Conservation (phyloP, 768 basidiomycete species). For the Mycena amicta region DNA sequence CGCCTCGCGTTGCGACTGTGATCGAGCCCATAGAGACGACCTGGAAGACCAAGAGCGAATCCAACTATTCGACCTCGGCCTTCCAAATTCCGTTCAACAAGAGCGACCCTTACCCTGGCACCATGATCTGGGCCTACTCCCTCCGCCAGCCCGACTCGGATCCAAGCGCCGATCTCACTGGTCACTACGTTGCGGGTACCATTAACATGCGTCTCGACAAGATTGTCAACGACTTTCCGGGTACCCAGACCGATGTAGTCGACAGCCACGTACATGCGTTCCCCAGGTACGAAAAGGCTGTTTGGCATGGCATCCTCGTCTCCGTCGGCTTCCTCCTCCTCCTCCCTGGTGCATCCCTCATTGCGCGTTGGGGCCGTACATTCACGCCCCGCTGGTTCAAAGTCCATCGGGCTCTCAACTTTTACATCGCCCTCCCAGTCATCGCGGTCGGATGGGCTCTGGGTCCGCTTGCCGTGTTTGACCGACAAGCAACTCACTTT, state of each 20-base stretch:
- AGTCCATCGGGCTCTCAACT: slow-evolving; percentile 54
- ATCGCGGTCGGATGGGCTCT: slow-evolving; percentile 52
- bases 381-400: slow-evolving; percentile 57
- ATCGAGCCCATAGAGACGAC: slow-evolving; percentile 37
- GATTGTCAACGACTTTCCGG: slow-evolving; percentile 22
- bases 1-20: slow-evolving; percentile 48
- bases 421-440: slow-evolving; percentile 49
- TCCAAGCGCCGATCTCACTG: slow-evolving; percentile 24
- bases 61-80: slow-evolving; percentile 38
- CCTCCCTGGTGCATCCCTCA: slow-evolving; percentile 53
- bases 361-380: slow-evolving; percentile 57
- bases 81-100: slow-evolving; percentile 47
- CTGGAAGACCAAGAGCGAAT: slow-evolving; percentile 28
- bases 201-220: slow-evolving; percentile 38
- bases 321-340: slow-evolving; percentile 59
- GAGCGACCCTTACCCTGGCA: slow-evolving; percentile 24
- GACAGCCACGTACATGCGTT: slow-evolving; percentile 25
- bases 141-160: slow-evolving; percentile 30
- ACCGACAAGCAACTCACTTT: slow-evolving; percentile 45
- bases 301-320: slow-evolving; percentile 56
- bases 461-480: slow-evolving; percentile 48
- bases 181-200: slow-evolving; percentile 39
- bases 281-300: slow-evolving; percentile 39
- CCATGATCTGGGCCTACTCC: slow-evolving; percentile 45
- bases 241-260: slow-evolving; percentile 11